Evolutionary conservation across 139 green algal genomes (phyloP).

Genomic region (Micractinium sp.): DNA sequence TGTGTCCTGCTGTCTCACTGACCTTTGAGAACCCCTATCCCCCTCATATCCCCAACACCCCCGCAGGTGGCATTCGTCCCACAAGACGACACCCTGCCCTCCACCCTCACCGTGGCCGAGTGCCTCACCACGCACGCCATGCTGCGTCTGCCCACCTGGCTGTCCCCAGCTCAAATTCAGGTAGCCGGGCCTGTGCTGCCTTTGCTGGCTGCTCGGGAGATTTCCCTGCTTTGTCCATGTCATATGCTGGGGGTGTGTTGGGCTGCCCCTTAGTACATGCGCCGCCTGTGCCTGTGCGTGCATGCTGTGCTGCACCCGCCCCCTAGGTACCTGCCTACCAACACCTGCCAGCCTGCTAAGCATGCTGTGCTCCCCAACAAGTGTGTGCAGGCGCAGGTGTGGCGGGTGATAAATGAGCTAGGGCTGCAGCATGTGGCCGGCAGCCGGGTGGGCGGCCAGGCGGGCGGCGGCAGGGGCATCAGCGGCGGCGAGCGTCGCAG

Average conservation of each 20-base stretch:
- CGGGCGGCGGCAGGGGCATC: constrained; percentile 42
- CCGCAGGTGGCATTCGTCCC: constrained; percentile 42
- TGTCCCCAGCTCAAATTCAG: neutral
- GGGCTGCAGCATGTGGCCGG: constrained; percentile 45
- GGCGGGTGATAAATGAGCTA: constrained; percentile 46
- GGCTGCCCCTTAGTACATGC: too few species aligned
- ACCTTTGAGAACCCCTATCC: too few species aligned
- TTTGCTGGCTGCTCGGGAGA: too few species aligned
- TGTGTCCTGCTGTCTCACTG: too few species aligned
- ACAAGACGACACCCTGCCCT: constrained; percentile 72
- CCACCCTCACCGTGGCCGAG: constrained; percentile 76
- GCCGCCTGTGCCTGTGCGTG: too few species aligned
- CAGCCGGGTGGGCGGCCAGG: constrained; percentile 45
- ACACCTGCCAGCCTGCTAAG: too few species aligned
- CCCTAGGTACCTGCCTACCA: too few species aligned
- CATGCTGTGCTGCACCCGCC: too few species aligned
- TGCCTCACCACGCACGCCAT: constrained; percentile 60
- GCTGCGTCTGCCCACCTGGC: constrained; percentile 42
- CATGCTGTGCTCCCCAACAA: too few species aligned
- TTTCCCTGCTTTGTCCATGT: too few species aligned
- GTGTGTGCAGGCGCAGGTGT: constrained; percentile 28
- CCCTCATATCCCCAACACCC: neutral
- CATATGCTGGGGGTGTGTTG: too few species aligned
- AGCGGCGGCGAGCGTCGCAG: constrained; percentile 62
- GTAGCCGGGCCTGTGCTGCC: neutral